phyloP scores from a whole-genome alignment of 495 filamentous ascomycete species.

The Lepraria neglecta region DNA sequence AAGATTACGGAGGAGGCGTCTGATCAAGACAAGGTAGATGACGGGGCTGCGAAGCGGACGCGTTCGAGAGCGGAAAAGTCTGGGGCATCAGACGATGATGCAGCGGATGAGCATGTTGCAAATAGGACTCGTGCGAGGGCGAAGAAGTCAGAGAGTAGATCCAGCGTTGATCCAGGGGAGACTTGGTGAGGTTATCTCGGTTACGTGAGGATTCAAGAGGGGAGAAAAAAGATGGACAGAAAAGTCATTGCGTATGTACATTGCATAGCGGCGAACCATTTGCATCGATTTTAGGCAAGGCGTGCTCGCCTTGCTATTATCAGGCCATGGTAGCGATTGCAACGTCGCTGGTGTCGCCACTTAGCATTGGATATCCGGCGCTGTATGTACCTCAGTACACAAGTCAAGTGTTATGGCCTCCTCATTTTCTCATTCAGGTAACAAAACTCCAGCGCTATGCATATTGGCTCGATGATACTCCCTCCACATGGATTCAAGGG shows the following conservation, averaged over 20 bases:
- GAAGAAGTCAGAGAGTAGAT: background rate
- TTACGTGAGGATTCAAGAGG: background rate
- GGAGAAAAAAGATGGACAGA: background rate
- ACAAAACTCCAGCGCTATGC: constrained; percentile 16
- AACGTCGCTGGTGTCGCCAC: too few relatives aligned
- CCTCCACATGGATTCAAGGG: too few relatives aligned
- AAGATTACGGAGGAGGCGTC: background rate
- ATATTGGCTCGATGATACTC: background rate
- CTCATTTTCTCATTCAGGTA: background rate
- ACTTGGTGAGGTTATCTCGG: background rate
- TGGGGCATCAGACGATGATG: background rate
- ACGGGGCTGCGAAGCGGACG: background rate
- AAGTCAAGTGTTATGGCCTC: too few relatives aligned
- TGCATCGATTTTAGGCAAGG: background rate
- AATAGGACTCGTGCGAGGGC: background rate
- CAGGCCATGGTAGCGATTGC: background rate
- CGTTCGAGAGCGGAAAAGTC: background rate
- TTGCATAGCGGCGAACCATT: constrained; percentile 9
- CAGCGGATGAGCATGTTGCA: background rate
- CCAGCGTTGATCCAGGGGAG: constrained; percentile 1
- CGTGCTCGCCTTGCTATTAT: background rate
- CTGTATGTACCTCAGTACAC: background rate
- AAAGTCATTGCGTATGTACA: background rate
- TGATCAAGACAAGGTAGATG: background rate
- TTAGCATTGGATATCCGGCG: background rate